These are phyloP conservation scores for Theobroma cacao DNA, from an alignment of 345 rosid species.

Conservation along the genomic window DNA sequence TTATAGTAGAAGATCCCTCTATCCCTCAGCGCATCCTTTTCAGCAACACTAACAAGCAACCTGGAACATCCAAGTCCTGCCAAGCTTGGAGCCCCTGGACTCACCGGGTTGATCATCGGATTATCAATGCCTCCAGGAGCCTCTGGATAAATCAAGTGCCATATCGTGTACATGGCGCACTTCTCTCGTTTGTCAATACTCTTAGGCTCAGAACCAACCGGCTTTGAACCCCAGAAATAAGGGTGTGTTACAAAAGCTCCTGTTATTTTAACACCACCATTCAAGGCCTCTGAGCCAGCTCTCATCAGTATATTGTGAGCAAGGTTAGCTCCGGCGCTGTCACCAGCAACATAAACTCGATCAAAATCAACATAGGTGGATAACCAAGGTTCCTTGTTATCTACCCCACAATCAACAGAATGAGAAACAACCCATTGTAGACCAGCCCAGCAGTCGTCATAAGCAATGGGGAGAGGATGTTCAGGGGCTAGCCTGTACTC, in stretches of 20 bases:
- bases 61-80: conserved; percentile 26
- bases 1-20: conserved; percentile 33
- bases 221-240: conserved; percentile 50
- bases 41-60: conserved; percentile 35
- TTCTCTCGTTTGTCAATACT: conserved; percentile 9
- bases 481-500: conserved; percentile 53
- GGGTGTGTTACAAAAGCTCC: conserved; percentile 42
- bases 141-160: conserved; percentile 33
- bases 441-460: conserved; percentile 46
- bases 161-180: neutral
- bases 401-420: neutral
- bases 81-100: conserved; percentile 34
- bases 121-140: conserved; percentile 31
- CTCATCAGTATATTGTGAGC: conserved; percentile 30
- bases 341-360: conserved; percentile 34
- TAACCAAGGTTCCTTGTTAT: conserved; percentile 40
- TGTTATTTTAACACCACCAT: conserved; percentile 22
- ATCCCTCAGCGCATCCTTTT: conserved; percentile 29
- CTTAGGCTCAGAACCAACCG: conserved; percentile 32
- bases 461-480: conserved; percentile 32
- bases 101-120: conserved; percentile 37
- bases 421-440: conserved; percentile 42
- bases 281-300: conserved; percentile 24
- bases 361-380: conserved; percentile 30
- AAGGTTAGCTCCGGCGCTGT: conserved; percentile 48